These are phyloP conservation scores for Tricholoma flavovirens DNA, from an alignment of 768 basidiomycete genomes.

Conservation along the genomic window DNA sequence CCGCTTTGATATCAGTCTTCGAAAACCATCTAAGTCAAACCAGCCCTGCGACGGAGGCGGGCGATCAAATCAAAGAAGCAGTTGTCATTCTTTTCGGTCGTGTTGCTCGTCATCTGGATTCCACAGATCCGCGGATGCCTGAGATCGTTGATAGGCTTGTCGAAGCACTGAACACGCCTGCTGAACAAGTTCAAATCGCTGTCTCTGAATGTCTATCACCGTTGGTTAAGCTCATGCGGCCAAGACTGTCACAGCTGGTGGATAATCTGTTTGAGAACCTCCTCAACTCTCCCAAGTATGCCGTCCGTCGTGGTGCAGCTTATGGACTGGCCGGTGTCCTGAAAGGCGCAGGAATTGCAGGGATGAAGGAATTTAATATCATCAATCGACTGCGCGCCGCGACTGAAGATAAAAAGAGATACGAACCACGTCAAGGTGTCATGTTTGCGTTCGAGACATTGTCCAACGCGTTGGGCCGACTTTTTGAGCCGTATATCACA, in stretches of 20 bases:
- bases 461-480: conserved; percentile 76
- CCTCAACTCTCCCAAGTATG: conserved; percentile 79
- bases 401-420: conserved; percentile 84
- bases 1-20: conserved; percentile 74
- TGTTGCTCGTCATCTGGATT: conserved; percentile 80
- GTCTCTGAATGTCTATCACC: conserved; percentile 94
- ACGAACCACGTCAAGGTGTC: conserved; percentile 85
- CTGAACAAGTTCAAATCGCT: conserved; percentile 94
- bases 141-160: conserved; percentile 79
- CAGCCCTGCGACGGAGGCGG: conserved; percentile 58
- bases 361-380: conserved; percentile 80
- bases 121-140: conserved; percentile 72
- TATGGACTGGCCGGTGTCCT: conserved; percentile 93
- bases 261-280: conserved; percentile 75
- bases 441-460: conserved; percentile 95
- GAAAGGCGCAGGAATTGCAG: conserved; percentile 82
- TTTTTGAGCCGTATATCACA: conserved; percentile 90
- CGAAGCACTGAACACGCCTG: conserved; percentile 86
- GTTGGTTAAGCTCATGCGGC: conserved; percentile 65
- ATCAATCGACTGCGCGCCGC: conserved; percentile 68
- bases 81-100: conserved; percentile 93
- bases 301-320: conserved; percentile 91
- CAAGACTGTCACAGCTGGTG: conserved; percentile 57
- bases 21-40: conserved; percentile 64
- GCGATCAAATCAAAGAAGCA: conserved; percentile 90